Conservation (phyloP, 2,329 filamentous ascomycete genomes). For the Mollisia scopiformis region DNA sequence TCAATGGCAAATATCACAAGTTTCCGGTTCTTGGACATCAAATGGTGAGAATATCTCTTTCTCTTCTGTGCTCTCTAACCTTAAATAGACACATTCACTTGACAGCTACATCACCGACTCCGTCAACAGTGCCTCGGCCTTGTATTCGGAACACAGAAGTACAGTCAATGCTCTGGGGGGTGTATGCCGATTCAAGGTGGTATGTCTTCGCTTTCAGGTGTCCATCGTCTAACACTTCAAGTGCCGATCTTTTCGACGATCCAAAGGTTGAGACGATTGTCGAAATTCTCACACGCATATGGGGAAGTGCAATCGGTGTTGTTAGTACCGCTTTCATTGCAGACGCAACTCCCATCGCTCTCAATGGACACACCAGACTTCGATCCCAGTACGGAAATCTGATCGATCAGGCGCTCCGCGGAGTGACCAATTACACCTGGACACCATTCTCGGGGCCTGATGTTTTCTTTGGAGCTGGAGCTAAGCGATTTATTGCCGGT, state of each 20-base stretch:
- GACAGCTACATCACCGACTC: slow-evolving; percentile 86
- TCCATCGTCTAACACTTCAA: slow-evolving; percentile 42
- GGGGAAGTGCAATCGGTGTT: slow-evolving; percentile 61
- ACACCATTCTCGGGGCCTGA: slow-evolving; percentile 74
- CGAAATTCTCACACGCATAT: slow-evolving; percentile 74
- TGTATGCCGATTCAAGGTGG: slow-evolving; percentile 68
- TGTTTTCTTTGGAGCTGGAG: slow-evolving; percentile 81
- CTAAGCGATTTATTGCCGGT: slow-evolving; percentile 76
- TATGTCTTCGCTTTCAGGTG: background rate
- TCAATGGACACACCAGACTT: slow-evolving; percentile 72
- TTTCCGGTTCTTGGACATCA: slow-evolving; percentile 87
- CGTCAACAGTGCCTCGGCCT: slow-evolving; percentile 80
- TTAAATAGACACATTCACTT: slow-evolving; percentile 70
- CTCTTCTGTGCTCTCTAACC: slow-evolving; percentile 6
- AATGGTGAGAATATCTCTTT: slow-evolving; percentile 54
- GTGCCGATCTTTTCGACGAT: slow-evolving; percentile 73
- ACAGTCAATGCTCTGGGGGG: slow-evolving; percentile 78
- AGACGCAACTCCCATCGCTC: slow-evolving; percentile 80
- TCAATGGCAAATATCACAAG: slow-evolving; percentile 85
- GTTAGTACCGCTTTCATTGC: slow-evolving; percentile 82
- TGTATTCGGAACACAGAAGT: slow-evolving; percentile 84
- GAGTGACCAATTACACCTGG: slow-evolving; percentile 81
- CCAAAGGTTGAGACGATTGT: slow-evolving; percentile 86
- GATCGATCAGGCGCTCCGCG: slow-evolving; percentile 76
- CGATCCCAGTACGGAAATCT: slow-evolving; percentile 72